These are phyloP conservation scores for Nemania abortiva DNA, from an alignment of 2,329 filamentous ascomycete species.

Conservation along the genomic window DNA sequence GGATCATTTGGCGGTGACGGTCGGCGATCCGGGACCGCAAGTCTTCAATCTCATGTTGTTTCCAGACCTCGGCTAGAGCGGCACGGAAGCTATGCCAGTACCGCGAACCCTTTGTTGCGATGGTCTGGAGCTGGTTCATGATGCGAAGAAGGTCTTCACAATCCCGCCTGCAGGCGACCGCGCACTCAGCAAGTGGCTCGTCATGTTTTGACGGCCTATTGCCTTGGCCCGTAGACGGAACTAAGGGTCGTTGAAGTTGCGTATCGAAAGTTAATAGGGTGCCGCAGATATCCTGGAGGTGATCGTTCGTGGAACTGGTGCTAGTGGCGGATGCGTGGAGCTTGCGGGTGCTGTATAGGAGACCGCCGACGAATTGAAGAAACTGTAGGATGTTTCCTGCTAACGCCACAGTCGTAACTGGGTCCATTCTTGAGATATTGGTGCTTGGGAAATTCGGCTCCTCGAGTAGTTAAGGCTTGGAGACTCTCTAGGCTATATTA, in stretches of 20 bases:
- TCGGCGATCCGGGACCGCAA: conserved; percentile 20
- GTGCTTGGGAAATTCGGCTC: too few species aligned
- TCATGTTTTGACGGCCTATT: conserved; percentile 16
- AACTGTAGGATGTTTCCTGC: conserved; percentile 25
- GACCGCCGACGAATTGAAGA: conserved; percentile 22
- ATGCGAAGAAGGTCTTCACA: conserved; percentile 27
- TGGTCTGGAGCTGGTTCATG: conserved; percentile 19
- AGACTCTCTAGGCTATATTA: too few species aligned
- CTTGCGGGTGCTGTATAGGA: conserved; percentile 13
- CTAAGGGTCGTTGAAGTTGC: conserved; percentile 4
- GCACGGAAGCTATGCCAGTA: conserved; percentile 25
- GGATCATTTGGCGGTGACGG: conserved; percentile 22
- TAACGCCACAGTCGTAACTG: conserved; percentile 19
- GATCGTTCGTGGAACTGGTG: conserved; percentile 17
- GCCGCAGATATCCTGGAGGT: conserved; percentile 23
- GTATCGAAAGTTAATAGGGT: conserved; percentile 15
- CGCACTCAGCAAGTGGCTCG: conserved; percentile 17
- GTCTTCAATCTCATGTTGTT: conserved; percentile 25
- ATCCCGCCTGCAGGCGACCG: conserved; percentile 16
- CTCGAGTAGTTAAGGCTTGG: too few species aligned
- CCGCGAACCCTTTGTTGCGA: conserved; percentile 14
- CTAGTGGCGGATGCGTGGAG: conserved; percentile 21
- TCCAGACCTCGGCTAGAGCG: conserved; percentile 22
- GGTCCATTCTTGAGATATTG: conserved; percentile 9
- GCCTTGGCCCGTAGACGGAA: background rate